Base-by-base conservation (phyloP, 371 early-diverging fungal genomes). In the Batkoa obscura region DNA sequence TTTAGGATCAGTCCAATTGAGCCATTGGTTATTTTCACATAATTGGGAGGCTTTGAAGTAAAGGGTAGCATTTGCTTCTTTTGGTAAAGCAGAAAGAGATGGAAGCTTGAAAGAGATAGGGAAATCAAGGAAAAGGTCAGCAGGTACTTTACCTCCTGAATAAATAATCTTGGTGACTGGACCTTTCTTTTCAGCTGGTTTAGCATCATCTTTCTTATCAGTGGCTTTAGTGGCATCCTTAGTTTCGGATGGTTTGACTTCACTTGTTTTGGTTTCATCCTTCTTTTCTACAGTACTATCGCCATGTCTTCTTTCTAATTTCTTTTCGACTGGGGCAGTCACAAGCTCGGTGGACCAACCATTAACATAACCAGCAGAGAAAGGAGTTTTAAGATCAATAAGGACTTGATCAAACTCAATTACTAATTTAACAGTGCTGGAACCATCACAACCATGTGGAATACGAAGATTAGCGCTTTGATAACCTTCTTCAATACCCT, bases 361-460 rank as follows among this genome's bases (percentile, higher is more conserved):
- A n/a, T 59, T 15, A 37, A 66, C 32, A 10, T 1, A 3, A 1
- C 30, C 48, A 2, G 68, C 61, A 56, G 66, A 64, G 55, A 68
- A 59, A 17, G 55, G 49, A 5, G 59, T 55, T 47, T 59, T 57
- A 50, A 41, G 49, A 23, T 61, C 42, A 39, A 67, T 62, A 45
- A 70, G 46, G 36, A 42, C 53, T 39, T 53, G n/a, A 13, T 34
- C 38, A 39, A 37, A 37, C n/a, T 37, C 53, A 47, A 70, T 59
- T 0, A 59, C 59, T 38, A 70, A 36, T 43, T 48, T 17, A 33
- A 33, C 58, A 47, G 70, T 68, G 17, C 59, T 32, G 47, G 60
- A 57, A 51, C 52, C 42, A 56, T 45, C 53, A 60, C 68, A 70
- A 13, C 68, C 68, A 54, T 70, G 70, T 30, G 68, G 61, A 32